These are phyloP conservation scores for Fraxinus dipetala DNA, from an alignment of 305 asterid species.

Conservation along the genomic window DNA sequence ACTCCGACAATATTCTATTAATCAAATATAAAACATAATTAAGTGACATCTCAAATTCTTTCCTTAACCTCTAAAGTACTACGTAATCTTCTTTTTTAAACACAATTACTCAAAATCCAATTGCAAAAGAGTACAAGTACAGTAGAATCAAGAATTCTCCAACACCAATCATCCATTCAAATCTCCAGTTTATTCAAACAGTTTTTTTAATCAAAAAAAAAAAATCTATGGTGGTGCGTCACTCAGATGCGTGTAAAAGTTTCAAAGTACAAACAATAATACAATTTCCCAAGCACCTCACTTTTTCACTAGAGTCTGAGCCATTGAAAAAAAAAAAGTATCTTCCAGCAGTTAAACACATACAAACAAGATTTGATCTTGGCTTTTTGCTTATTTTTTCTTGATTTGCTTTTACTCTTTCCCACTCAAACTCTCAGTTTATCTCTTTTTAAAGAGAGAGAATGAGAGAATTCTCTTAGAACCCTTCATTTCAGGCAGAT, in stretches of 20 bases:
- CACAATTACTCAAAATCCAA: neutral
- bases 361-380: neutral
- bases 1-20: neutral
- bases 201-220: neutral
- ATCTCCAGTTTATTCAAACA: neutral
- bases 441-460: neutral
- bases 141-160: neutral
- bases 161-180: neutral
- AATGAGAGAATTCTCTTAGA: neutral
- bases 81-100: neutral
- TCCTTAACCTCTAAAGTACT: neutral
- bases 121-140: neutral
- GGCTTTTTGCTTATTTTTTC: neutral
- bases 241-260: neutral
- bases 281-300: neutral
- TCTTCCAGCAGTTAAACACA: neutral
- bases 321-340: neutral
- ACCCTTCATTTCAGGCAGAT: neutral
- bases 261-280: neutral
- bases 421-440: neutral
- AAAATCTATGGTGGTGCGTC: neutral
- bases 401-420: neutral
- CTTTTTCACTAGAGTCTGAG: neutral
- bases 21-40: too few relatives aligned
- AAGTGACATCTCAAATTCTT: neutral